Evolutionary conservation across 164 flowering plant genomes (phyloP), one percentile per base, ranked within the genome.

Genomic region (Berberis thunbergii): DNA sequence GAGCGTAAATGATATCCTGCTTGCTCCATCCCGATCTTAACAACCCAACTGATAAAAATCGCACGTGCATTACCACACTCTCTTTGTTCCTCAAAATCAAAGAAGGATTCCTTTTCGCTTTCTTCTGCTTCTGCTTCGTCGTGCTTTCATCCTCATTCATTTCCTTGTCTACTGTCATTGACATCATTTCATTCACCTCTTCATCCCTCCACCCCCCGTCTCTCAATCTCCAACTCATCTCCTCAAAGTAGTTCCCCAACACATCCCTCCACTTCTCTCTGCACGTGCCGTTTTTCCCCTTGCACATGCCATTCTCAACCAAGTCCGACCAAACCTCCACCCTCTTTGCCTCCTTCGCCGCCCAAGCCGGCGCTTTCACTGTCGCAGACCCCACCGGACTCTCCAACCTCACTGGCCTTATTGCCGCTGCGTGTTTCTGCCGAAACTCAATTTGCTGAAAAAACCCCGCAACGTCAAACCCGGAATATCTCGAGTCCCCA

Each of bases 121-220:
- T 26, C 26, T 26, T 26, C 26, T 26, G 26, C 26, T 26, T 26
- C 26, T 26, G 26, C 26, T 26, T 26, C 26, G 26, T 26, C 41
- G 57, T 11, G 40, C 43, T 42, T 52, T 2, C 64, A 13, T 52
- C 39, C 39, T 13, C 57, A 26, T 57, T 45, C 41, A 74, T 78
- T 73, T 76, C 85, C 72, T 48, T 13, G 12, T 44, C 49, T 6
- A 11, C 48, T 54, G 9, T 41, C 13, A 80, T 76, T 80, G 67
- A 63, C 86, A 84, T 78, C 91, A 84, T 87, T 72, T 86, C 92
- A 43, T 67, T 67, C 26, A 86, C 86, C 57, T 90, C 98, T 54
- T 82, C 94, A 59, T 81, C 92, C 4, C 49, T 65, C 96, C 96
- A 92, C 57, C 97, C 98, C 45, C 87, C 98, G 2, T 76, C 81